Percentiles rank a stretch among this genome's conserved stretches.
phyloP scores from a whole-genome alignment of 805 yeast species.

The Myxozyma lipomycoides region DNA sequence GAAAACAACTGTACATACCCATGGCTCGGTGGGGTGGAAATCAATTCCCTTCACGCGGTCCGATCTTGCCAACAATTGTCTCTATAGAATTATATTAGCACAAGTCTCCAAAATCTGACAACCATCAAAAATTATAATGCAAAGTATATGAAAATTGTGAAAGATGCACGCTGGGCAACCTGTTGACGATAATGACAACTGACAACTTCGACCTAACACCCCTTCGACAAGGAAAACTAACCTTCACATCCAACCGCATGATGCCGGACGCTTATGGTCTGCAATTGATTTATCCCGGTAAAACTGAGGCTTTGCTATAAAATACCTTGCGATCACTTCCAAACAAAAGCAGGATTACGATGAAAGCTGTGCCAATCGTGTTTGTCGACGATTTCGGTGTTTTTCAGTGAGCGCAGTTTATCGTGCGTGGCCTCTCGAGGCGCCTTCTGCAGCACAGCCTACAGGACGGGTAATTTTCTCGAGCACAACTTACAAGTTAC shows the following conservation, averaged over 20 bases:
- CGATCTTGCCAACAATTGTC: constrained; percentile 78
- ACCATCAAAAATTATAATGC: neutral
- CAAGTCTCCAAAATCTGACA: neutral
- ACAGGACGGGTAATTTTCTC: too few species aligned
- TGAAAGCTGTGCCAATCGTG: too few species aligned
- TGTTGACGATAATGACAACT: neutral
- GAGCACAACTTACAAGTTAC: too few species aligned
- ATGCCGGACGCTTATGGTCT: constrained; percentile 4
- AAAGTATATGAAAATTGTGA: neutral
- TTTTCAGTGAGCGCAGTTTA: too few species aligned
- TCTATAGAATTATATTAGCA: constrained; percentile 4
- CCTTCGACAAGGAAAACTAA: constrained; percentile 20
- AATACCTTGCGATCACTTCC: too few species aligned
- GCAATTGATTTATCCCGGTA: too few species aligned
- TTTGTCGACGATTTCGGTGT: too few species aligned
- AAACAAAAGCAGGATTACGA: too few species aligned
- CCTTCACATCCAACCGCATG: constrained; percentile 53
- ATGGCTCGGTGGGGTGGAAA: constrained; percentile 96
- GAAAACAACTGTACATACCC: constrained; percentile 48
- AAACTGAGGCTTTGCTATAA: too few species aligned
- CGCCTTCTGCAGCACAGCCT: too few species aligned
- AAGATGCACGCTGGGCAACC: neutral
- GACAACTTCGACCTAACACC: neutral
- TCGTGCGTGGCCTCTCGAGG: too few species aligned
- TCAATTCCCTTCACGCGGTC: constrained; percentile 98